Evolutionary conservation across 352 stramenopile genomes (phyloP).

Genomic region (Phytophthora meadii): DNA sequence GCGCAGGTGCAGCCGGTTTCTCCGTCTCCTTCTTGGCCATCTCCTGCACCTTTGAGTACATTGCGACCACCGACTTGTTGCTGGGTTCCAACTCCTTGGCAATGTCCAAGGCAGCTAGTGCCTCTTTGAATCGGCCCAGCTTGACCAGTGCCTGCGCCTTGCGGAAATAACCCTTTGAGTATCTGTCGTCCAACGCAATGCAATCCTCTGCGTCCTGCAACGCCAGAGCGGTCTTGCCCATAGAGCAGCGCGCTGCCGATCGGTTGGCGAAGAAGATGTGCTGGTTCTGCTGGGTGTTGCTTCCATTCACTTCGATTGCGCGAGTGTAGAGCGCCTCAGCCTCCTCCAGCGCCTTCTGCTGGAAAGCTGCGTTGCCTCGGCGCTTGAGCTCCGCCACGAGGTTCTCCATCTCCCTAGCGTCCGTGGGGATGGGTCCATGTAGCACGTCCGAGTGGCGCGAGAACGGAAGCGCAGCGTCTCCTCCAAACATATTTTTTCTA

Average conservation of each 20-base stretch:
- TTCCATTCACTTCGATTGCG: conserved; percentile 87
- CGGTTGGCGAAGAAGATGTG: conserved; percentile 92
- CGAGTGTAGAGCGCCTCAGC: conserved; percentile 97
- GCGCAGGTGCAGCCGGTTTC: conserved; percentile 26
- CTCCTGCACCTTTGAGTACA: conserved; percentile 67
- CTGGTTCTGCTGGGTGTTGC: conserved; percentile 62
- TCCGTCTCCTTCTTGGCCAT: conserved; percentile 71
- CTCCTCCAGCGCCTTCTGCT: conserved; percentile 88
- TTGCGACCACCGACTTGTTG: conserved; percentile 77
- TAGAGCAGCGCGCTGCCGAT: conserved; percentile 82
- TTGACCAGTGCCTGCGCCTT: conserved; percentile 80
- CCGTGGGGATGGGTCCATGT: conserved; percentile 53
- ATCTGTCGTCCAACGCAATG: conserved; percentile 59
- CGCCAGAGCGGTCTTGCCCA: conserved; percentile 74
- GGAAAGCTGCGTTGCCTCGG: conserved; percentile 88
- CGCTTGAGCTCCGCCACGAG: conserved; percentile 91
- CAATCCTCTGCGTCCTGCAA: conserved; percentile 78
- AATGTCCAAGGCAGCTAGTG: conserved; percentile 65
- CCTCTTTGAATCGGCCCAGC: conserved; percentile 75
- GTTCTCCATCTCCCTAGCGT: conserved; percentile 55
- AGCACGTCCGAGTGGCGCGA: conserved; percentile 86
- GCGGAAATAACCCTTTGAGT: conserved; percentile 88
- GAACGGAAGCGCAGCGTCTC: conserved; percentile 74
- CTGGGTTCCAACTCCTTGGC: conserved; percentile 68
- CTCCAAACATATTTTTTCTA: conserved; percentile 69